These are phyloP conservation scores for Cruciata laevipes DNA, from an alignment of 257 asterid genomes.

Conservation along the genomic window DNA sequence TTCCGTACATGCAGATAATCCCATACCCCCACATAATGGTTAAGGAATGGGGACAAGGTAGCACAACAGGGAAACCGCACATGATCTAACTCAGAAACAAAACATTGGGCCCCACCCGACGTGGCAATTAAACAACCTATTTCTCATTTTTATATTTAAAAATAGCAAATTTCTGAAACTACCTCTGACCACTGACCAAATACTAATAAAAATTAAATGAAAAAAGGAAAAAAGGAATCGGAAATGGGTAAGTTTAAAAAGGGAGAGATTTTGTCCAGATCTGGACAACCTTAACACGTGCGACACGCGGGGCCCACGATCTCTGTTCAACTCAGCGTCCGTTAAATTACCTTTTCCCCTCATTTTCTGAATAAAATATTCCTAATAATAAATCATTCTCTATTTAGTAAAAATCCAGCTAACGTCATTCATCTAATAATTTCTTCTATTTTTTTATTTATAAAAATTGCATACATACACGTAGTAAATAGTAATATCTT, in stretches of 20 bases:
- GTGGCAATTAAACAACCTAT: conserved; percentile 16
- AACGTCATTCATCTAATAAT: too few relatives aligned
- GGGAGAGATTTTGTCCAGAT: conserved; percentile 15
- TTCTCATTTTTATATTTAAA: too few relatives aligned
- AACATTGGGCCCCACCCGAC: conserved; percentile 11
- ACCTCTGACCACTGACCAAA: not conserved
- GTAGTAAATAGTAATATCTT: too few relatives aligned
- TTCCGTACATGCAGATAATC: conserved; percentile 32
- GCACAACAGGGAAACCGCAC: conserved; percentile 38
- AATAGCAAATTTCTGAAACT: not conserved
- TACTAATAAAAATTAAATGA: not conserved
- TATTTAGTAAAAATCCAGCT: too few relatives aligned
- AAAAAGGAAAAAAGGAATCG: not conserved
- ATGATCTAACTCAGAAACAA: conserved; percentile 24
- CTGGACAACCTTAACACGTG: conserved; percentile 43
- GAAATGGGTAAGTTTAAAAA: conserved; percentile 3
- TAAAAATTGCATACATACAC: too few relatives aligned
- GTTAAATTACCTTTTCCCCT: conserved; percentile 1
- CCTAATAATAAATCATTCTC: too few relatives aligned
- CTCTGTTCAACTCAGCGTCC: conserved; percentile 8
- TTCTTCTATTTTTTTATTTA: too few relatives aligned
- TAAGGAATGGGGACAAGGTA: conserved; percentile 52
- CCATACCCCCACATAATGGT: conserved; percentile 15
- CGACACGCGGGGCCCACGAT: conserved; percentile 25
- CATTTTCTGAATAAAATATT: too few relatives aligned